Percentiles rank a stretch among this genome's conserved stretches.
These are phyloP conservation scores for Fusarium tupiense DNA, from an alignment of 2,329 filamentous ascomycete genomes.

Conservation along the genomic window DNA sequence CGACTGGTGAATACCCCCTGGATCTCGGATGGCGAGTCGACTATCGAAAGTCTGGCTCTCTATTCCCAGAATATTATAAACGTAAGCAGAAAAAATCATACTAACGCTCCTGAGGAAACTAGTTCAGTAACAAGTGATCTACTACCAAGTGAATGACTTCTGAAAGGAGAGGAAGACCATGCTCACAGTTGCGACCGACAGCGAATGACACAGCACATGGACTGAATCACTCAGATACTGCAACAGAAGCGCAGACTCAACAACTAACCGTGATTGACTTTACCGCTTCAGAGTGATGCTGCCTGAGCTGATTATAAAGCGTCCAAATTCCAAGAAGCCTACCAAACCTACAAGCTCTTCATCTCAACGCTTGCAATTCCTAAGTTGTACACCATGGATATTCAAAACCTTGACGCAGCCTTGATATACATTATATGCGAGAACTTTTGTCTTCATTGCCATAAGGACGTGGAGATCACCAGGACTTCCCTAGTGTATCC, in stretches of 20 bases:
- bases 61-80: background rate
- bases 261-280: background rate
- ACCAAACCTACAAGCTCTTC: background rate
- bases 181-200: background rate
- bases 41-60: background rate
- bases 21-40: background rate
- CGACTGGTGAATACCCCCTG: background rate
- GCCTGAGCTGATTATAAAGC: background rate
- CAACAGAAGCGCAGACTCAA: background rate
- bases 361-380: too few species aligned
- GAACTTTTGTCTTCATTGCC: background rate
- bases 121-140: background rate
- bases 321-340: background rate
- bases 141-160: background rate
- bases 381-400: background rate
- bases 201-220: background rate
- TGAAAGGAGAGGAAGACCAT: background rate
- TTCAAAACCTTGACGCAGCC: background rate
- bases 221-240: background rate
- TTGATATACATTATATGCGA: background rate
- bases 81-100: fast-evolving
- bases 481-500: background rate
- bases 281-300: background rate
- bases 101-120: background rate
- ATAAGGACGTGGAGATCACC: background rate